Evolutionary conservation across 2,329 filamentous ascomycete genomes (phyloP), one percentile per base, ranked within the genome.

Genomic region (Colletotrichum sp.): DNA sequence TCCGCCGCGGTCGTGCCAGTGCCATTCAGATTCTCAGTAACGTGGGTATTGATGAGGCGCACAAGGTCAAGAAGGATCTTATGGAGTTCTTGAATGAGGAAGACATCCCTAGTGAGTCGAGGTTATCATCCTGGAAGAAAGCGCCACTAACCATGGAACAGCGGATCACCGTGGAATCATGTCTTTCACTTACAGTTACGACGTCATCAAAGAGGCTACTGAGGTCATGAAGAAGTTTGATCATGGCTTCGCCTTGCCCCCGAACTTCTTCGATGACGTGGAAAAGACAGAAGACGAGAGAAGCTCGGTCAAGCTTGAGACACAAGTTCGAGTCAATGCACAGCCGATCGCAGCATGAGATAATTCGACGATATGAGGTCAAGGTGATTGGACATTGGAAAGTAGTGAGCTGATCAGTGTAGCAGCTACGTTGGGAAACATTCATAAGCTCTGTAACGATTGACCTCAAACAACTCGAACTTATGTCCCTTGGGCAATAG

Each of bases 1-100:
- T 81, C 8, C 80, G 82, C 3, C 75, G 79, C 21, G 80, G 80
- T 61, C 76, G 84, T 13, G 81, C 83, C 2, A 82, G 82, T 16
- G 81, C 79, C 3, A 82, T 86, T n/a, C 84, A 86, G 70, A 80
- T 87, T 57, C 80, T 87, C 64, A 84, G 82, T 57, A 85, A 86
- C 61, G 82, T 83, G 1, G 85, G 83, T 5, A 80, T 81, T 26
- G 83, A 84, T 52, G 79, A 84, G 61, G 63, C 79, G 0, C 73
- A 80, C 34, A 78, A 81, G 24, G 81, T 84, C 4, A 76, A 79
- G 8, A 72, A 80, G 4, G 81, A 84, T 8, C 81, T 83, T 1
- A 63, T 77, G 15, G 75, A 81, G 28, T 82, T 78, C 77, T 77
- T 84, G 43, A 61, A 76, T 2, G 78, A 78, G 16, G 81, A 83